Evolutionary conservation across 2,329 filamentous ascomycete genomes (phyloP).

Genomic region (Trichoderma endophyticum): DNA sequence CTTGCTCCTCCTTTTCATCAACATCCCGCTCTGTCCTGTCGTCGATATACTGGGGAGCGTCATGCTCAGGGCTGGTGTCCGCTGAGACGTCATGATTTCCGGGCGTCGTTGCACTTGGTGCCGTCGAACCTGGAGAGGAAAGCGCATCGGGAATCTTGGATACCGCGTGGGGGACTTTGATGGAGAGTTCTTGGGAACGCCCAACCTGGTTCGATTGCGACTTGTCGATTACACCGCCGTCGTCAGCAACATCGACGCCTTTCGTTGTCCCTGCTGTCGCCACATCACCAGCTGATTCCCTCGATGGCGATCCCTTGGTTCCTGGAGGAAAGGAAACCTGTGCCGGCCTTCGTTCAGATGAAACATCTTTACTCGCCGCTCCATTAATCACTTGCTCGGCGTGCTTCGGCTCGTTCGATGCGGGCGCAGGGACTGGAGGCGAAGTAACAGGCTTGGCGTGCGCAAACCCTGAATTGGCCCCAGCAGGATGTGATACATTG

Average conservation of each 20-base stretch:
- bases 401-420: neutral
- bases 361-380: neutral
- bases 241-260: neutral
- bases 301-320: conserved; percentile 29
- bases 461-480: neutral
- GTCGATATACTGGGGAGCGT: conserved; percentile 56
- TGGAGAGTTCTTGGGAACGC: conserved; percentile 24
- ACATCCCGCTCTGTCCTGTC: conserved; percentile 8
- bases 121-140: conserved; percentile 63
- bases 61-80: conserved; percentile 71
- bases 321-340: conserved; percentile 34
- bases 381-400: neutral
- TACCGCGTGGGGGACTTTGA: conserved; percentile 28
- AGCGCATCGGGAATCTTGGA: conserved; percentile 41
- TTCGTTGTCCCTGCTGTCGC: neutral
- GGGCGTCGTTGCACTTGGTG: conserved; percentile 71
- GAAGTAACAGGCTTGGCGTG: neutral
- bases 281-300: conserved; percentile 11
- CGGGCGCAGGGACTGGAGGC: neutral
- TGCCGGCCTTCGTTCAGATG: conserved; percentile 20
- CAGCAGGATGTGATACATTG: neutral
- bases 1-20: conserved; percentile 40
- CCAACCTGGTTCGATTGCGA: neutral
- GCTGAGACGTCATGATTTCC: conserved; percentile 65
- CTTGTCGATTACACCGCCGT: neutral